These are phyloP conservation scores for Lodderomyces jiufengensis DNA, from an alignment of 1,139 yeast genomes.

Conservation along the genomic window DNA sequence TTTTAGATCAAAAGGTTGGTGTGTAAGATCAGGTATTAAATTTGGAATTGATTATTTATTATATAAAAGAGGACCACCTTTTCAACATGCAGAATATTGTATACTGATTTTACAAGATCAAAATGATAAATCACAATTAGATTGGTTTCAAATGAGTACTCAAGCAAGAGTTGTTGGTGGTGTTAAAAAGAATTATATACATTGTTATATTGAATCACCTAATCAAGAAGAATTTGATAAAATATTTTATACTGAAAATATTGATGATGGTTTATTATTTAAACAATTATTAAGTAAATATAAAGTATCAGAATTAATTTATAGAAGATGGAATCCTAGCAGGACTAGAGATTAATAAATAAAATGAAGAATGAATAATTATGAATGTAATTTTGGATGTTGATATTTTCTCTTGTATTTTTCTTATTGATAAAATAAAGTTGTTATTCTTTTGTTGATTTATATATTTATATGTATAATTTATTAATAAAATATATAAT, in stretches of 20 bases:
- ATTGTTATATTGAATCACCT: slow-evolving; percentile 63
- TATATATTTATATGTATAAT: no score
- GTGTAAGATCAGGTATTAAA: slow-evolving; percentile 86
- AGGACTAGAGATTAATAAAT: slow-evolving; percentile 75
- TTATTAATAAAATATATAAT: no score
- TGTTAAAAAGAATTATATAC: slow-evolving; percentile 73
- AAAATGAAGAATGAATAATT: background rate
- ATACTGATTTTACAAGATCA: slow-evolving; percentile 44
- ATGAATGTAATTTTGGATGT: no score
- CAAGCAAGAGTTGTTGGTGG: slow-evolving; percentile 80
- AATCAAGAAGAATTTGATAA: slow-evolving; percentile 25
- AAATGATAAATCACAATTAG: slow-evolving; percentile 18
- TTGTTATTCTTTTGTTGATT: no score
- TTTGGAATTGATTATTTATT: slow-evolving; percentile 82
- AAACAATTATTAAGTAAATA: slow-evolving; percentile 36
- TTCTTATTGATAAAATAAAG: no score
- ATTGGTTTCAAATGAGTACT: slow-evolving; percentile 65
- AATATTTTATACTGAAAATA: slow-evolving; percentile 16
- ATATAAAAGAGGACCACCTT: slow-evolving; percentile 91
- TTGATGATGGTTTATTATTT: slow-evolving; percentile 19
- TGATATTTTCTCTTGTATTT: no score
- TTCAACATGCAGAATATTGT: slow-evolving; percentile 89
- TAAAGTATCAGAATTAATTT: slow-evolving; percentile 59
- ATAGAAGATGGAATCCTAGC: slow-evolving; percentile 81
- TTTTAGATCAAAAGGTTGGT: slow-evolving; percentile 89